Base-by-base conservation (phyloP, 352 stramenopile species). In the Phytophthora boehmeriae region DNA sequence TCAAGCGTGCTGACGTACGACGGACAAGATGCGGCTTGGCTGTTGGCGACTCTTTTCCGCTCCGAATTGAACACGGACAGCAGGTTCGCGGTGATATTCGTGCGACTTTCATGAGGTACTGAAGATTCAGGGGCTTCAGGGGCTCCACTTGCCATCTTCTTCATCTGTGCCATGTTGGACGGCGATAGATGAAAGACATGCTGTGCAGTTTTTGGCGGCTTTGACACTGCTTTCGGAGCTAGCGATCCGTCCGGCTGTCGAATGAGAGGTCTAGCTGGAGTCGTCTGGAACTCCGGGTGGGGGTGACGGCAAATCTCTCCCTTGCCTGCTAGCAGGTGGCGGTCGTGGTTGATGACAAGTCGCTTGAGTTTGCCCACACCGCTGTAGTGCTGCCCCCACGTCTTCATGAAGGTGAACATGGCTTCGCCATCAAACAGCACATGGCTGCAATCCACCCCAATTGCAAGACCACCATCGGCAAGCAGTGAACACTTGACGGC, bases 321-420 rank as follows among this genome's bases (percentile, higher is more conserved):
- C 3, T 32, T 68, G 13, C 57, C 59, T 13, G 50, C 55, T 0
- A 85, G 22, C 45, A 89, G 42, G 8, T 75, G 32, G 8, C 75
- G 73, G 8, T 86, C 68, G 46, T 86, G 76, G 53, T 53, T 72
- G 11, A 89, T 67, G 9, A 52, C 43, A 0, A 70, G 47, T 5
- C 69, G 66, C 22, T 77, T 63, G 6, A 59, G 4, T 16, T 68
- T 63, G 8, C 19, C 47, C 17, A 59, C 56, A 0, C 59, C 45
- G 22, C 72, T 75, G 45, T 83, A 89, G 58, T 76, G 75, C 59
- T 76, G 58, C 1, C 75, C 68, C 79, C 79, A 89, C 13, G 54
- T 44, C 35, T 74, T 76, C 63, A 83, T 76, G 59, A 89, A 87
- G 17, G 70, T 87, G 43, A 87, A 77, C 57, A 78, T 67, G 9